Base-by-base conservation (phyloP, 441 rosid genomes). In the Geranium incanum region DNA sequence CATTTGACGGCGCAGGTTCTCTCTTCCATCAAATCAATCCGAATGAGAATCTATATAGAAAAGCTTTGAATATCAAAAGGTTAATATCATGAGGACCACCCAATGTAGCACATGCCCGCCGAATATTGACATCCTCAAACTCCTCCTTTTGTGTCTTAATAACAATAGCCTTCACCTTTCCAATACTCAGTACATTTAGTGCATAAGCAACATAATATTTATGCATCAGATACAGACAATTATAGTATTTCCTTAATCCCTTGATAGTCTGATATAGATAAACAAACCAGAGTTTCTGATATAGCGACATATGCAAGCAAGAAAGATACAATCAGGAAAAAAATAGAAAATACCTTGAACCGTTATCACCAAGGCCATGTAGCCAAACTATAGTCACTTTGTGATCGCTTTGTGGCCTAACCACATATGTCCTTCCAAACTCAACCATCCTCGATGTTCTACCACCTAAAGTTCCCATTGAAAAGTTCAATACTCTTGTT, bases 341-440 rank as follows among this genome's bases (percentile, higher is more conserved):
- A 68, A 16, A 45, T 7, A 68, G 68, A 4, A 7, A 18, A 72
- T 84, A 92, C 99, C 97, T 92, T 4, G 91, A 87, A 70, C 99
- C 97, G 79, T 90, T 95, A 68, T 95, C 97, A 15, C 97, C 97
- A 38, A 95, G 97, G 72, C 99, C 97, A 48, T 95, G 99, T 55
- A 92, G 79, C 99, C 99, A 95, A 21, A 95, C 92, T 33, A 95
- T 77, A 67, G 99, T 95, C 43, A 96, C 97, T 81, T 88, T 97
- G 77, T 92, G 99, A 71, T 86, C 88, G 67, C 91, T 97, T 79
- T 82, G 88, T 0, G 99, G 99, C 87, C 93, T 85, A 77, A 92
- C 97, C 73, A 95, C 99, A 81, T 90, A 78, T n/a, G 99, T 95
- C 83, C 97, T 88, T 73, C 99, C 99, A 75, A 88, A 95, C 74